A percentile compares a stretch with the other conserved stretches of the same genome.
phyloP scores from a whole-genome alignment of 2,329 filamentous ascomycete species.

The Aspergillus chevalieri region DNA sequence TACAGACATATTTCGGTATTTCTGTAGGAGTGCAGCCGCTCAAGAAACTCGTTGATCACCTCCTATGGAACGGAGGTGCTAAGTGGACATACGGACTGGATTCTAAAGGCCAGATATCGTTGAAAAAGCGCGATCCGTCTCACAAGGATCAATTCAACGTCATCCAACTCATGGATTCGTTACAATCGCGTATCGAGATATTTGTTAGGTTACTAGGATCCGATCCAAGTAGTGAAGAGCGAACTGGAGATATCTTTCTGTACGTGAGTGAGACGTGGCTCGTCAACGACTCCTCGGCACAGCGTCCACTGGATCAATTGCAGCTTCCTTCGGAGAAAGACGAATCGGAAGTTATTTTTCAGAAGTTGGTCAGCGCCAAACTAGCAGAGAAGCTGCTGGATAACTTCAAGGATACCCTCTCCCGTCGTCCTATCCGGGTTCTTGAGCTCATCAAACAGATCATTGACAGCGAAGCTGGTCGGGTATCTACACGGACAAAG shows the following conservation, averaged over 20 bases:
- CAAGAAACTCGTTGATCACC: slow-evolving; percentile 34
- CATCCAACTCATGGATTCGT: slow-evolving; percentile 27
- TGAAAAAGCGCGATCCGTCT: slow-evolving; percentile 19
- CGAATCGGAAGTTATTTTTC: slow-evolving; percentile 24
- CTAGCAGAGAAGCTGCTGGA: slow-evolving; percentile 36
- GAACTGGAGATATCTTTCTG: slow-evolving; percentile 37
- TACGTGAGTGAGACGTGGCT: slow-evolving; percentile 39
- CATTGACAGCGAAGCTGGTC: slow-evolving; percentile 31
- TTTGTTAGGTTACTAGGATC: slow-evolving; percentile 31
- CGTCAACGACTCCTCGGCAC: slow-evolving; percentile 16
- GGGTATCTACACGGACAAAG: slow-evolving; percentile 5
- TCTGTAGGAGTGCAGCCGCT: slow-evolving; percentile 31
- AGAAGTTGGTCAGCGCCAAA: slow-evolving; percentile 36
- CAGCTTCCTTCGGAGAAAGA: slow-evolving; percentile 14
- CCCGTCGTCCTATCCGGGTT: slow-evolving; percentile 33
- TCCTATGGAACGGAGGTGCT: slow-evolving; percentile 36
- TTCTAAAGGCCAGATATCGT: slow-evolving; percentile 15
- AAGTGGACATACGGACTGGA: slow-evolving; percentile 30
- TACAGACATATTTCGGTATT: slow-evolving; percentile 38
- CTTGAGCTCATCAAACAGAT: slow-evolving; percentile 38
- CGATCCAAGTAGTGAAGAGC: slow-evolving; percentile 36
- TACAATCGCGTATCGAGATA: slow-evolving; percentile 33
- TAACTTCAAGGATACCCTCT: slow-evolving; percentile 38
- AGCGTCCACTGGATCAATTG: slow-evolving; percentile 5
- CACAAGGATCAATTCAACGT: slow-evolving; percentile 19